phyloP scores from a whole-genome alignment of 768 basidiomycete species.

The Amanita brunnescens region DNA sequence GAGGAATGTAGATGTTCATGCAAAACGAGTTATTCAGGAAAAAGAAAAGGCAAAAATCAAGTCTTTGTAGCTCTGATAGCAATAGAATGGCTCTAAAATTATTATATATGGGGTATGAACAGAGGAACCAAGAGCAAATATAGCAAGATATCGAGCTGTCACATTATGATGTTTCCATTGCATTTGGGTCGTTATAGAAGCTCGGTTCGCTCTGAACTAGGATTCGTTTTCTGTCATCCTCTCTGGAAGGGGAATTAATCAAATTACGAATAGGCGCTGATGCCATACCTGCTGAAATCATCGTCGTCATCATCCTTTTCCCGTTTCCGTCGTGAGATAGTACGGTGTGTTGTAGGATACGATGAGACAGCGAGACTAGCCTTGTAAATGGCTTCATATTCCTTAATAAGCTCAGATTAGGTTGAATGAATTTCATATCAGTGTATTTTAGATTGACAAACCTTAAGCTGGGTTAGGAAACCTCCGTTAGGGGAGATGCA shows the following conservation, averaged over 20 bases:
- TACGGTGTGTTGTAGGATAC: constrained; percentile 40
- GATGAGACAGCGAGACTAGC: constrained; percentile 62
- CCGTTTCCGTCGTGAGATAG: constrained; percentile 55
- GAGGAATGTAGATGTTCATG: constrained; percentile 55
- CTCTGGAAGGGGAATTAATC: constrained; percentile 17
- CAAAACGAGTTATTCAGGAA: constrained; percentile 72
- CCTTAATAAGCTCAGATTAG: constrained; percentile 33
- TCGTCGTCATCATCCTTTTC: constrained; percentile 69
- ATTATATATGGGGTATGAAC: constrained; percentile 13
- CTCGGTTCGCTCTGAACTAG: constrained; percentile 24
- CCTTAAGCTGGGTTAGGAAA: constrained; percentile 90
- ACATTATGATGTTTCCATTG: constrained; percentile 40
- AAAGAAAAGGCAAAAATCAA: constrained; percentile 82
- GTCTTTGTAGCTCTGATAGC: constrained; percentile 40
- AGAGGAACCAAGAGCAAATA: constrained; percentile 16
- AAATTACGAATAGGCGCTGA: constrained; percentile 6
- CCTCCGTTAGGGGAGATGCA: constrained; percentile 92
- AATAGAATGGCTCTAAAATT: constrained; percentile 7
- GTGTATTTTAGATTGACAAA: constrained; percentile 18
- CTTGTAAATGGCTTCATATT: constrained; percentile 89
- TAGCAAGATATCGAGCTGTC: constrained; percentile 10
- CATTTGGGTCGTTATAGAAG: constrained; percentile 30
- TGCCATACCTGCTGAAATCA: constrained; percentile 24
- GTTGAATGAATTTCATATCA: background rate
- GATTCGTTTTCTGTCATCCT: constrained; percentile 40